Evolutionary conservation across 768 basidiomycete species (phyloP), one percentile per base, ranked within the genome.

Genomic region (Suillus alpinus): DNA sequence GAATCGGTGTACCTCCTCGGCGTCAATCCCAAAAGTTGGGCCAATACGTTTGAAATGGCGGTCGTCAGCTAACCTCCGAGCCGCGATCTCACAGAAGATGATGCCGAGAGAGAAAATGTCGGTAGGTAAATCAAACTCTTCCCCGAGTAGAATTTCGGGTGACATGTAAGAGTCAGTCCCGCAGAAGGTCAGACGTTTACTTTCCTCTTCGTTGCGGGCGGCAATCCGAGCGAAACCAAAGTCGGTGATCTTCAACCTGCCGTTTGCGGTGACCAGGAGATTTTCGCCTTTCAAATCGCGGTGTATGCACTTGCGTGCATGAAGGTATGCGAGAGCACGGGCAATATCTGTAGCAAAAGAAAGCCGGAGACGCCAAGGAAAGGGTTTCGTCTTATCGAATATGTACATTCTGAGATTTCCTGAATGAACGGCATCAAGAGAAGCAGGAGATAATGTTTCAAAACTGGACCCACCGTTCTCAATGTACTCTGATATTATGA

Each of bases 271-370:
- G 23, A 98, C 88, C n/a, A 98, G 85, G 31, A 98, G 81, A 66
- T 99, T 99, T 78, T 98, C 96, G 40, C 95, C 95, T 74, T 99
- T 99, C 65, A 99, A 82, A 75, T 99, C 96, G 34, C 88, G 87
- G 67, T 91, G 89, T 63, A 91, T 91, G 73, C 89, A 90, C 71
- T 92, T 91, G 44, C 96, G 85, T 14, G 96, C 95, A 67, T 98
- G 96, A 13, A 98, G 89, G 73, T 98, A 99, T 6, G 96, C 94
- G n/a, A 99, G 83, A 0, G 96, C 95, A 16, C 96, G 88, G 6
- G 94, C 82, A 37, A 97, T 91, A 71, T 99, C 96, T 7, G 89
- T 95, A 37, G 96, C 94, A 75, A 99, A 99, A 13, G 92, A 95
- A 43, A 99, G 76, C 9, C 96, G 86, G 49, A 98, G 84, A 41